Conservation (phyloP, 2,329 filamentous ascomycete species). For the Pestalotiopsis sp. region DNA sequence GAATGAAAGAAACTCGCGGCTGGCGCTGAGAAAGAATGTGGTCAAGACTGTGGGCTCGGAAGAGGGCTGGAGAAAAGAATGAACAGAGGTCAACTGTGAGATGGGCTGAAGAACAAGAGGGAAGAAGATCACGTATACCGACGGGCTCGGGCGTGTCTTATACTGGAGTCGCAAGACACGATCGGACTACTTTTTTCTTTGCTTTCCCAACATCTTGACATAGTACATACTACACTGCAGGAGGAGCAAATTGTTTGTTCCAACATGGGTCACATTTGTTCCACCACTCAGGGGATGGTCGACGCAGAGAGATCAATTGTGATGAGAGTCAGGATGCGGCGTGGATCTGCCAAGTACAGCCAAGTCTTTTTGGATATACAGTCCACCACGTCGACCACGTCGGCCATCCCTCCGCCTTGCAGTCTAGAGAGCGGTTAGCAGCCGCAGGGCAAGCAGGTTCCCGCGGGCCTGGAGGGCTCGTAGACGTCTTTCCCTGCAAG, state of each 20-base stretch:
- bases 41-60: not conserved
- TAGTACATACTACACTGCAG: not conserved
- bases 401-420: not conserved
- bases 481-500: not conserved
- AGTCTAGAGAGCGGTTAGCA: not conserved
- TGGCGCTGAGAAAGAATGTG: slow-evolving; percentile 9
- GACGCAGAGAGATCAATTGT: not conserved
- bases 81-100: slow-evolving; percentile 12
- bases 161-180: not conserved
- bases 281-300: slow-evolving; percentile 6
- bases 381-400: not conserved
- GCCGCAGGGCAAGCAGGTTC: not conserved
- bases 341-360: slow-evolving; percentile 11
- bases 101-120: not conserved
- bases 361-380: slow-evolving; percentile 7
- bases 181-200: not conserved
- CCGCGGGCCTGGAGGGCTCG: too few relatives aligned
- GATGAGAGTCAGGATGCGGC: slow-evolving; percentile 4
- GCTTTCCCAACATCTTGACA: not conserved
- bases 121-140: not conserved
- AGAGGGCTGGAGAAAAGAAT: slow-evolving; percentile 8
- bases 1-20: slow-evolving; percentile 6
- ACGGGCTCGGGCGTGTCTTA: not conserved
- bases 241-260: not conserved
- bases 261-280: slow-evolving; percentile 3